These are phyloP conservation scores for Aegilops speltoides DNA, from an alignment of 176 grass and related monocot species.

Conservation along the genomic window DNA sequence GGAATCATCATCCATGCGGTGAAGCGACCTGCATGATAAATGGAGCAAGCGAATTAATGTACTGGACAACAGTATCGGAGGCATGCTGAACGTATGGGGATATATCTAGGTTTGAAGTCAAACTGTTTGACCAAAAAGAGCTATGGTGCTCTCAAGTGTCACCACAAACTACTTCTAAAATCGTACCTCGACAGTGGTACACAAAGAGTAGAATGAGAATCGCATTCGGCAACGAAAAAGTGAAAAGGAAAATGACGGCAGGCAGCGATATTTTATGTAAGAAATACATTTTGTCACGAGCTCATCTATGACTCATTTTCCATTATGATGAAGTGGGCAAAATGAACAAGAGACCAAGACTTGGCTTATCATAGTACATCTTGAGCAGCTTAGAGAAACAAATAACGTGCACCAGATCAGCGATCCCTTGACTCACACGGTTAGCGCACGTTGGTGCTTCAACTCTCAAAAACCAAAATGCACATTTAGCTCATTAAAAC, in stretches of 20 bases:
- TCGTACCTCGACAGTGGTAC: not conserved
- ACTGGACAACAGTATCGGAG: not conserved
- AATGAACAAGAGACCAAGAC: not conserved
- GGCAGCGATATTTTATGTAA: not conserved
- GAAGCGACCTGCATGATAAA: constrained; percentile 30
- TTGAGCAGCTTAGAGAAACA: not conserved
- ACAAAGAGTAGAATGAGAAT: not conserved
- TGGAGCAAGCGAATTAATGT: not conserved
- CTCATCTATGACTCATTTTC: not conserved
- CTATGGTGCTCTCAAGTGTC: not conserved
- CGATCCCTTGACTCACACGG: not conserved
- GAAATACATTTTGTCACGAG: not conserved
- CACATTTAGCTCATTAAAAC: not conserved
- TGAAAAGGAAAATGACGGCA: not conserved
- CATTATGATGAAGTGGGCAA: constrained; percentile 9
- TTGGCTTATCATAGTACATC: constrained; percentile 2
- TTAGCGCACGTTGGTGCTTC: not conserved
- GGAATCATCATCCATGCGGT: not conserved
- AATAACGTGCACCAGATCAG: not conserved
- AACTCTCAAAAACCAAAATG: not conserved
- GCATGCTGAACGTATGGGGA: not conserved
- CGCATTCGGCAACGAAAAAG: not conserved
- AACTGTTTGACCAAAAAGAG: constrained; percentile 6
- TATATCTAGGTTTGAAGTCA: not conserved
- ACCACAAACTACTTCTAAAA: not conserved